Conservation (phyloP, 2,329 filamentous ascomycete species). For the Colletotrichum shisoi region DNA sequence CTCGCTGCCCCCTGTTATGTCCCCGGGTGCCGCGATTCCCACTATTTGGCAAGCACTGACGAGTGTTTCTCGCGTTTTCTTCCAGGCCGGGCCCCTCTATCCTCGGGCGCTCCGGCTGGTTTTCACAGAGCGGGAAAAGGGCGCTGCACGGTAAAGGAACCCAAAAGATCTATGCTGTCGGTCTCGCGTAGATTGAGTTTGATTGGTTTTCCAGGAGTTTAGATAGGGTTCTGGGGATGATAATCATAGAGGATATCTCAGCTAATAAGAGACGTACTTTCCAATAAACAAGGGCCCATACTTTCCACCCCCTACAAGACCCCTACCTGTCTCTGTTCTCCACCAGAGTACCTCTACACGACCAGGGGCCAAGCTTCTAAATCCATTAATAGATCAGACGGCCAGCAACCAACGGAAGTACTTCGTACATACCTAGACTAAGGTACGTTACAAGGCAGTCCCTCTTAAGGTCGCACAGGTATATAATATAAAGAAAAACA, state of each 20-base stretch:
- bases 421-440: background rate
- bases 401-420: background rate
- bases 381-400: slow-evolving; percentile 18
- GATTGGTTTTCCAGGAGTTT: slow-evolving; percentile 10
- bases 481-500: too few relatives aligned
- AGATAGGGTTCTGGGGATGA: slow-evolving; percentile 15
- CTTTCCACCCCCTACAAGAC: background rate
- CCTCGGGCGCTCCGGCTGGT: slow-evolving; percentile 30
- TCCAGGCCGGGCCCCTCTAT: slow-evolving; percentile 35
- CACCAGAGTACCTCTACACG: background rate
- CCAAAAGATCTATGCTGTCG: background rate
- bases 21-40: background rate
- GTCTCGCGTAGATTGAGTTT: slow-evolving; percentile 23
- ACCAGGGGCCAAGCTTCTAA: slow-evolving; percentile 30
- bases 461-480: too few relatives aligned
- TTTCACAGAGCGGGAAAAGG: slow-evolving; percentile 23
- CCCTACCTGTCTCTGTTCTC: background rate
- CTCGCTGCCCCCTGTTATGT: background rate
- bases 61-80: background rate
- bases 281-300: background rate
- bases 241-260: background rate
- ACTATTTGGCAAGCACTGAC: slow-evolving; percentile 18
- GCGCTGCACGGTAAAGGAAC: background rate
- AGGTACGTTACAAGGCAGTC: too few relatives aligned
- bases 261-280: background rate